phyloP scores from a whole-genome alignment of 371 early-diverging fungal species.

The Rhizomucor pusillus region DNA sequence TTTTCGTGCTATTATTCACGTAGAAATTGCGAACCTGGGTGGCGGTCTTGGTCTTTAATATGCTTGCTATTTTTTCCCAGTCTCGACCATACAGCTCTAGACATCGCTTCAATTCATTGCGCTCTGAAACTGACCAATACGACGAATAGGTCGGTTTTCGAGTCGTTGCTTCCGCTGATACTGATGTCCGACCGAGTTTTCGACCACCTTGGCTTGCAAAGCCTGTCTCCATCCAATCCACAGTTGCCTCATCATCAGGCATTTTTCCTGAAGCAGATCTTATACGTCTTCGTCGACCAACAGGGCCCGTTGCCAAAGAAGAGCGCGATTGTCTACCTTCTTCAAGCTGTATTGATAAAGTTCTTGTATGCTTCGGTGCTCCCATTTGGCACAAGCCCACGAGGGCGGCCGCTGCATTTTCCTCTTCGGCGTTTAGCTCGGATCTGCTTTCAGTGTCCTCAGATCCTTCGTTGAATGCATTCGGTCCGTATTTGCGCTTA shows the following conservation, averaged over 20 bases:
- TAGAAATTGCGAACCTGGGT: constrained; percentile 87
- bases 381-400: constrained; percentile 52
- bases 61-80: constrained; percentile 75
- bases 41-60: constrained; percentile 74
- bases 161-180: constrained; percentile 13
- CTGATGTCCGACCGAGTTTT: constrained; percentile 24
- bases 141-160: constrained; percentile 67
- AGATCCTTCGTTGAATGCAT: constrained; percentile 56
- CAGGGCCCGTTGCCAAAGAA: constrained; percentile 1
- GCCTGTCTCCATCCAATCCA: constrained; percentile 26
- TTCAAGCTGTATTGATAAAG: constrained; percentile 13
- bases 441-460: constrained; percentile 12
- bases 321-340: constrained; percentile 3
- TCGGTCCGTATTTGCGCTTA: constrained; percentile 64
- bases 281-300: constrained; percentile 10
- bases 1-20: constrained; percentile 67
- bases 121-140: constrained; percentile 86
- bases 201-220: constrained; percentile 20
- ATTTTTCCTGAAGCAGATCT: constrained; percentile 16
- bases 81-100: constrained; percentile 66
- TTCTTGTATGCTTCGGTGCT: constrained; percentile 6
- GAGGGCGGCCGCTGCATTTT: constrained; percentile 51
- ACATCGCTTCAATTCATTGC: constrained; percentile 64
- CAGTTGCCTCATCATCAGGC: constrained; percentile 8
- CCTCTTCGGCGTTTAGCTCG: constrained; percentile 49